phyloP scores from a whole-genome alignment of 2,329 filamentous ascomycete species.

The Pestalotiopsis fici region DNA sequence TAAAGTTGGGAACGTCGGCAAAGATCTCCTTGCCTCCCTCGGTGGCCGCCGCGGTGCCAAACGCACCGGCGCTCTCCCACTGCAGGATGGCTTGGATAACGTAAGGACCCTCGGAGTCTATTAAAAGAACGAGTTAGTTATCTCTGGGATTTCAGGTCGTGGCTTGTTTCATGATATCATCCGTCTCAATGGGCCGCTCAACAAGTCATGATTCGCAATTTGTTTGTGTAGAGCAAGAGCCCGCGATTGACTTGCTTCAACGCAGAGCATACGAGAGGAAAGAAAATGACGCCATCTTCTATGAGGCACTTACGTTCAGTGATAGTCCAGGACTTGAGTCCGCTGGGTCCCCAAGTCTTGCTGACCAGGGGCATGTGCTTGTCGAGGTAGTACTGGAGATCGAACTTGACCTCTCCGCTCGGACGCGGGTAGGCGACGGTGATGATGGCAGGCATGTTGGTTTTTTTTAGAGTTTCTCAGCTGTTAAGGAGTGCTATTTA shows the following conservation, averaged over 20 bases:
- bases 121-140: not conserved
- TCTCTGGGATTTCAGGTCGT: no score
- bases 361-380: slow-evolving; percentile 46
- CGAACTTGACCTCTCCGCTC: slow-evolving; percentile 23
- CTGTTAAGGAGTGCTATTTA: no score
- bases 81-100: slow-evolving; percentile 29
- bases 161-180: no score
- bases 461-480: not conserved
- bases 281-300: not conserved
- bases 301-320: slow-evolving; percentile 19
- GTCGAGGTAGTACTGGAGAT: slow-evolving; percentile 42
- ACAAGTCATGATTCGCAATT: no score
- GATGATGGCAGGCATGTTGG: slow-evolving; percentile 18
- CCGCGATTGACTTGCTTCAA: not conserved
- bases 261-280: no score
- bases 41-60: slow-evolving; percentile 17
- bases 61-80: slow-evolving; percentile 26
- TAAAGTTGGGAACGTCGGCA: slow-evolving; percentile 1
- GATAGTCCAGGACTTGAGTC: slow-evolving; percentile 38
- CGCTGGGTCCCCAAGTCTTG: slow-evolving; percentile 37
- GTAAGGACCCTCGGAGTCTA: slow-evolving; percentile 23
- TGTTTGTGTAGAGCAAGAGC: not conserved
- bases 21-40: slow-evolving; percentile 9
- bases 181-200: no score
- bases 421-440: slow-evolving; percentile 41